Evolutionary conservation across 2,329 filamentous ascomycete genomes (phyloP).

Genomic region (Cordyceps cicadae): DNA sequence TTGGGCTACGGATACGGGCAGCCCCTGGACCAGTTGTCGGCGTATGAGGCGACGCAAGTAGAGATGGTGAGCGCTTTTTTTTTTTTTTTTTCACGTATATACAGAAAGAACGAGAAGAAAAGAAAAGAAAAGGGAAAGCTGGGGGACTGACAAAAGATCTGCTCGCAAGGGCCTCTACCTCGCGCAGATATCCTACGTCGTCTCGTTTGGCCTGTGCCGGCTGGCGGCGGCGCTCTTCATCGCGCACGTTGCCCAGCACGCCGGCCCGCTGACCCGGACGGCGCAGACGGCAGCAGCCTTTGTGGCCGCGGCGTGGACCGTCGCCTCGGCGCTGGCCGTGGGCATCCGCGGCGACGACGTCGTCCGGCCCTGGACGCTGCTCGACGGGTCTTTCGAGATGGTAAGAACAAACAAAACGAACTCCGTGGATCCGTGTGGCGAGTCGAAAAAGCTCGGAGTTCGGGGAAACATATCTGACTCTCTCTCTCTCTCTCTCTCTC

Average conservation of each 20-base stretch:
- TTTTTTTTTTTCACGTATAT: too few relatives aligned
- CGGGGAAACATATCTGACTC: too few relatives aligned
- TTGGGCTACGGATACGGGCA: neutral
- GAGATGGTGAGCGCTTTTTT: neutral
- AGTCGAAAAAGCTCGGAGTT: too few relatives aligned
- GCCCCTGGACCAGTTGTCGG: neutral
- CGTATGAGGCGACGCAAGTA: neutral
- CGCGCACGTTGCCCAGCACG: neutral
- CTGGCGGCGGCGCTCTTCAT: neutral
- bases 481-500: too few relatives aligned
- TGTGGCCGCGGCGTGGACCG: neutral
- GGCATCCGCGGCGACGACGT: neutral
- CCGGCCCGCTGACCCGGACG: neutral
- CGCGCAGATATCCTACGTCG: neutral
- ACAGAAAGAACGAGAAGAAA: too few relatives aligned
- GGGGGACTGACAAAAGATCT: too few relatives aligned
- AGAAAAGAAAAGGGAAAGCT: too few relatives aligned
- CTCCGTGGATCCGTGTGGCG: too few relatives aligned
- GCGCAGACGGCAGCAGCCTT: neutral
- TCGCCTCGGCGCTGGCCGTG: neutral
- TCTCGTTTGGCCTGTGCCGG: conserved; percentile 3
- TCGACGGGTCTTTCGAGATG: neutral
- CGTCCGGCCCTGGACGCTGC: neutral
- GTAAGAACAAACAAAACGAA: too few relatives aligned
- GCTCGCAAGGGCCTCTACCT: neutral